These are phyloP conservation scores for Rhynchosporium graminicola DNA, from an alignment of 2,329 filamentous ascomycete genomes.

Conservation along the genomic window DNA sequence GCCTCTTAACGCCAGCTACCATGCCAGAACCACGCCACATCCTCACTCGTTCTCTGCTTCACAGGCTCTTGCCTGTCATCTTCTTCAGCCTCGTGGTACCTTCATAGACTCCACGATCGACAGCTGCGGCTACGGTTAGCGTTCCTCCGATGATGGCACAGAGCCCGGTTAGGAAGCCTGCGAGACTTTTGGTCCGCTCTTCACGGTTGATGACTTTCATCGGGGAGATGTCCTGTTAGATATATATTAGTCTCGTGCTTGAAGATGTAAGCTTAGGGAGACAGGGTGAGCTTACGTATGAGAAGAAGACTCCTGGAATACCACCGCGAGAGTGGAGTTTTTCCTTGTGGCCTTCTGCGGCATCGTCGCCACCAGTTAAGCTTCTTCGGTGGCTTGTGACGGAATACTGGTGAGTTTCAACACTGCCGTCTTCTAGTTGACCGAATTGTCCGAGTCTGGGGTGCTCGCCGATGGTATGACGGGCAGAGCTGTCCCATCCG, in stretches of 20 bases:
- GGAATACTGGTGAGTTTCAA: constrained; percentile 98
- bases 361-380: constrained; percentile 78
- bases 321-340: constrained; percentile 85
- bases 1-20: constrained; percentile 34
- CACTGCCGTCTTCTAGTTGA: constrained; percentile 68
- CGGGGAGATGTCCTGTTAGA: constrained; percentile 82
- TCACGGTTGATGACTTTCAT: constrained; percentile 99
- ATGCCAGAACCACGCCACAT: constrained; percentile 25
- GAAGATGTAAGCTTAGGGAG: neutral
- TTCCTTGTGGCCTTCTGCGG: constrained; percentile 87
- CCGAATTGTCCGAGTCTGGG: constrained; percentile 70
- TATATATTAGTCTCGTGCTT: constrained; percentile 32
- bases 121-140: constrained; percentile 88
- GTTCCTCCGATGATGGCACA: constrained; percentile 95
- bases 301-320: constrained; percentile 98
- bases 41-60: constrained; percentile 19
- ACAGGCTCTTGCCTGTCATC: constrained; percentile 67
- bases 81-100: constrained; percentile 85
- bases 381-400: constrained; percentile 96
- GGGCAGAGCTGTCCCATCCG: constrained; percentile 65
- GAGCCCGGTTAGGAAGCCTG: constrained; percentile 88
- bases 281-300: constrained; percentile 68
- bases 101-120: constrained; percentile 91
- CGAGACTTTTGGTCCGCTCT: constrained; percentile 83
- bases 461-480: constrained; percentile 47